Base-by-base conservation (phyloP, 108 stramenopile genomes). In the Cyclostephanos tholiformis region DNA sequence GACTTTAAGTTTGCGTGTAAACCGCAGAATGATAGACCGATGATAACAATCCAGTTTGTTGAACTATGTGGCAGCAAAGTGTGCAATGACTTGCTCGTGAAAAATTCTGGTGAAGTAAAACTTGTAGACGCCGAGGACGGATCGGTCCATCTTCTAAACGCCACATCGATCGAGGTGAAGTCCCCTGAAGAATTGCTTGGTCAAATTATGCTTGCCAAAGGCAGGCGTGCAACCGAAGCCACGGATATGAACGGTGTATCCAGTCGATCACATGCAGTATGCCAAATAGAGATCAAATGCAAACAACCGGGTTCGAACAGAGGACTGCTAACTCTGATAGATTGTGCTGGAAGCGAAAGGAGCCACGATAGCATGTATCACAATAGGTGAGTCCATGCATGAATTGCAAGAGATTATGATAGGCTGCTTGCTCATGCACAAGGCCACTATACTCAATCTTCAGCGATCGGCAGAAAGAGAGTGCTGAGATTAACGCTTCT, bases 261-360 rank as follows among this genome's bases (percentile, higher is more conserved):
- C 8, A 70, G 63, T 10, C 52, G 86, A 41, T 75, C 74, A 13
- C 86, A 89, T 70, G 80, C 86, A 1, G 81, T 84, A 7, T 82
- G 71, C 29, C 86, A 84, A 52, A 74, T 87, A n/a, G 62, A 57
- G 43, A 63, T 85, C 35, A 68, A 73, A 67, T 67, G 55, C 12
- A 59, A 59, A 30, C 57, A 59, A 17, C 57, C 57, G 32, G 57
- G 29, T 30, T 59, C 57, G 29, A 72, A 38, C 26, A 32, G 75
- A 65, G 88, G 91, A 4, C 44, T 83, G 25, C 52, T 92, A 44
- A 85, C 78, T 35, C 73, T 92, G 61, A 80, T 91, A n/a, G 93
- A 94, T 66, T 82, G 88, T 30, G 93, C 93, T 7, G 93, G 93
- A n/a, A 82, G 80, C 39, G 93, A 94, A 71, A 69, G 90, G n/a